These are phyloP conservation scores for Cucumis melo DNA, from an alignment of 306 rosid genomes.

Conservation along the genomic window DNA sequence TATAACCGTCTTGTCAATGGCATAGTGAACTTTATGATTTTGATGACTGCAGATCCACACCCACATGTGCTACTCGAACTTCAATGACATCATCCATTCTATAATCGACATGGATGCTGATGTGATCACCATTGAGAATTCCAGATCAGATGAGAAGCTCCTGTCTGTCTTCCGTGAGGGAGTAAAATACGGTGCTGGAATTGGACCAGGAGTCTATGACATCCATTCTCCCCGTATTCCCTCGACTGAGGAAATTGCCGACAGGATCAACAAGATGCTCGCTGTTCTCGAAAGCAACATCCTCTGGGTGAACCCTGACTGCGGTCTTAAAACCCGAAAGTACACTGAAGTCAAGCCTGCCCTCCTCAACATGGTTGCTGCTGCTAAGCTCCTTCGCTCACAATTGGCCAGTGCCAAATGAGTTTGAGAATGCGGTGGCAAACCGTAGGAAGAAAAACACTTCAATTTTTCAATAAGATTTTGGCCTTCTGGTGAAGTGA, in stretches of 20 bases:
- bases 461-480: not conserved
- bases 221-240: slow-evolving; percentile 89
- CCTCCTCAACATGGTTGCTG: slow-evolving; percentile 60
- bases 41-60: slow-evolving; percentile 56
- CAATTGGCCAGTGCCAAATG: slow-evolving; percentile 41
- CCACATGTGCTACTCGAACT: slow-evolving; percentile 86
- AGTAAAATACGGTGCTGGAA: slow-evolving; percentile 75
- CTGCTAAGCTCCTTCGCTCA: slow-evolving; percentile 60
- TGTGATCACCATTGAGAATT: slow-evolving; percentile 83
- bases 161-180: slow-evolving; percentile 77
- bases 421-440: not conserved
- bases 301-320: slow-evolving; percentile 86
- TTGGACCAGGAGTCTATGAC: slow-evolving; percentile 84
- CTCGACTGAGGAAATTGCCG: slow-evolving; percentile 51
- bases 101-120: slow-evolving; percentile 90
- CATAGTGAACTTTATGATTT: not conserved
- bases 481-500: not conserved
- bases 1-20: not conserved
- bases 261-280: slow-evolving; percentile 60
- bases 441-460: not conserved
- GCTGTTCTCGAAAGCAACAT: slow-evolving; percentile 67
- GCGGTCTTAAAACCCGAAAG: slow-evolving; percentile 83
- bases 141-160: slow-evolving; percentile 75
- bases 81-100: slow-evolving; percentile 78
- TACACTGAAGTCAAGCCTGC: slow-evolving; percentile 67